Evolutionary conservation across 148 eudicot genomes (phyloP).

Genomic region (Salicornia ramosissima): DNA sequence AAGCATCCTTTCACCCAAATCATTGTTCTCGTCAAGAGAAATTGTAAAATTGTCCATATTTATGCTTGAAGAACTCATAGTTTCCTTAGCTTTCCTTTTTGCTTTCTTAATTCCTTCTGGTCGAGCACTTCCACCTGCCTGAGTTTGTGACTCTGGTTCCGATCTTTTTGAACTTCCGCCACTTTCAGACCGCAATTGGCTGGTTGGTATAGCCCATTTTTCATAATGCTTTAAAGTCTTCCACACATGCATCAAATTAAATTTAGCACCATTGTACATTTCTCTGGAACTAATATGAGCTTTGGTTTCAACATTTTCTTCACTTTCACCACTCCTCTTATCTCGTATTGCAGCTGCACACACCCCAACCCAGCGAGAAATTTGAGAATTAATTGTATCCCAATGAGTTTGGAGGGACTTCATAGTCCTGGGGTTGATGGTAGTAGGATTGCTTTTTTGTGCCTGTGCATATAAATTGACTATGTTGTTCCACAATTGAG

Average conservation of each 20-base stretch:
- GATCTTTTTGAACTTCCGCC: neutral
- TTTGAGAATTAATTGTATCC: neutral
- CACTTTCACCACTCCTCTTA: neutral
- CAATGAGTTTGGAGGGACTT: neutral
- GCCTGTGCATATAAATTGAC: neutral
- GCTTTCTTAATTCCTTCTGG: neutral
- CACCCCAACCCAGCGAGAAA: neutral
- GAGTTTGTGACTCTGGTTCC: neutral
- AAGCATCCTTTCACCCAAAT: constrained; percentile 5
- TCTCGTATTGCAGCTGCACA: neutral
- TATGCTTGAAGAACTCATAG: neutral
- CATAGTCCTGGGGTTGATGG: neutral
- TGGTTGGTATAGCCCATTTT: no score
- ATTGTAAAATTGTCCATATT: neutral
- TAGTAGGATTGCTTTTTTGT: neutral
- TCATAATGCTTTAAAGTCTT: no score
- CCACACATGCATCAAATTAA: no score
- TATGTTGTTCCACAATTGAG: neutral
- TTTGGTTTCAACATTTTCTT: neutral
- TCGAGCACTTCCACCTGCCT: neutral
- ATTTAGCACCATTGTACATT: no score
- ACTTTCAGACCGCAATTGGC: neutral
- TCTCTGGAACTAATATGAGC: no score
- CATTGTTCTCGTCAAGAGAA: neutral
- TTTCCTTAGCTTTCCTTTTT: neutral